Percentiles rank a stretch among this genome's conserved stretches.
Evolutionary conservation across 2,329 filamentous ascomycete genomes (phyloP).

Genomic region (Hyphodiscus sp.): DNA sequence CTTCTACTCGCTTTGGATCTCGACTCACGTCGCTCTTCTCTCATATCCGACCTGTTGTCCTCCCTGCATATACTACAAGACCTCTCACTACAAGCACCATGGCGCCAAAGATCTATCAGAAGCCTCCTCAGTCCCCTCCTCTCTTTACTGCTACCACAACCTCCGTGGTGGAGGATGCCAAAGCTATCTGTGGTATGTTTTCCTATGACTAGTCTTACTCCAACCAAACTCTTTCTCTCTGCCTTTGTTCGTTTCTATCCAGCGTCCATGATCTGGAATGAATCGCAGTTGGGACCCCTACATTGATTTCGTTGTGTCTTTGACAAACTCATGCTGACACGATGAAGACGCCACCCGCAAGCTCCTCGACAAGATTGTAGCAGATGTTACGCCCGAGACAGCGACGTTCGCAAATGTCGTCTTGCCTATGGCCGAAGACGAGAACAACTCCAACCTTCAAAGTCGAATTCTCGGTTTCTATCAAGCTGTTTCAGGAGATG

Average conservation of each 20-base stretch:
- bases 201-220: no score
- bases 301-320: background rate
- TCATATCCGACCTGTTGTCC: conserved; percentile 7
- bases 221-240: no score
- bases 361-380: conserved; percentile 60
- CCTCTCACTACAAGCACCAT: conserved; percentile 39
- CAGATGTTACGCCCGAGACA: conserved; percentile 43
- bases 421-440: conserved; percentile 65
- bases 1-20: conserved; percentile 40
- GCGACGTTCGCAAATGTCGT: conserved; percentile 48
- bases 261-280: no score
- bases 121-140: conserved; percentile 71
- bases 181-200: conserved; percentile 51
- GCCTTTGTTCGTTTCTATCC: no score
- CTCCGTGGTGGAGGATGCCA: conserved; percentile 60
- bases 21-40: conserved; percentile 45
- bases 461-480: conserved; percentile 71
- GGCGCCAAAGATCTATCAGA: conserved; percentile 61
- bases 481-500: conserved; percentile 67
- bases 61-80: background rate
- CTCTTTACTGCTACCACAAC: conserved; percentile 70
- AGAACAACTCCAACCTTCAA: conserved; percentile 56
- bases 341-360: conserved; percentile 39
- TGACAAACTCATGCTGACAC: background rate
- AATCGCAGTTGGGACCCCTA: no score